Conservation (phyloP, 306 rosid genomes). For the Medicago truncatula region DNA sequence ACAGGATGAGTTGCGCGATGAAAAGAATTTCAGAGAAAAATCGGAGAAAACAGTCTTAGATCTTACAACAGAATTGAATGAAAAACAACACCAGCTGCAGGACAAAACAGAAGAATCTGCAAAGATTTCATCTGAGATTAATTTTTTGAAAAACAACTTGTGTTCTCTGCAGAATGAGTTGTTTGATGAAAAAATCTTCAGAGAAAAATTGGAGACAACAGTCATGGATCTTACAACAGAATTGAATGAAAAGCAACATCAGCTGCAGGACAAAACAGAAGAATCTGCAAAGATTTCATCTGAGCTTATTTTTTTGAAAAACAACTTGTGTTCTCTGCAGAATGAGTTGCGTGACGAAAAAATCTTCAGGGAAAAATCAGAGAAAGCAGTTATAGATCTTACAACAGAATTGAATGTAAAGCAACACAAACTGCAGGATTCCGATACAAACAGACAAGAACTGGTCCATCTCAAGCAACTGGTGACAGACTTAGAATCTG, state of each 20-base stretch:
- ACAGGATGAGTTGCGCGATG: slow-evolving; percentile 53
- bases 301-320: slow-evolving; percentile 61
- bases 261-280: slow-evolving; percentile 40
- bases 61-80: slow-evolving; percentile 67
- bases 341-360: slow-evolving; percentile 63
- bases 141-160: not conserved
- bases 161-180: slow-evolving; percentile 40
- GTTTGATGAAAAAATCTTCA: slow-evolving; percentile 57
- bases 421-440: slow-evolving; percentile 60
- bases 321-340: slow-evolving; percentile 50
- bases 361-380: slow-evolving; percentile 57
- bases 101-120: not conserved
- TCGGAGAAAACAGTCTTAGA: slow-evolving; percentile 61
- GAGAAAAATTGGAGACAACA: slow-evolving; percentile 60
- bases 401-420: slow-evolving; percentile 67
- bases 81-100: slow-evolving; percentile 59
- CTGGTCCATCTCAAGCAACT: slow-evolving; percentile 64
- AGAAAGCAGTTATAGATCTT: slow-evolving; percentile 61
- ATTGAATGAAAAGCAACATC: slow-evolving; percentile 64
- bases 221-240: slow-evolving; percentile 65
- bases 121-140: not conserved
- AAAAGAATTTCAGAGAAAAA: slow-evolving; percentile 58
- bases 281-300: slow-evolving; percentile 49
- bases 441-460: slow-evolving; percentile 66
- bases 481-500: slow-evolving; percentile 63